Percentiles rank a stretch among this genome's conserved stretches.
phyloP scores from a whole-genome alignment of 1,139 yeast genomes.

The Debaryomycetaceae sp. region DNA sequence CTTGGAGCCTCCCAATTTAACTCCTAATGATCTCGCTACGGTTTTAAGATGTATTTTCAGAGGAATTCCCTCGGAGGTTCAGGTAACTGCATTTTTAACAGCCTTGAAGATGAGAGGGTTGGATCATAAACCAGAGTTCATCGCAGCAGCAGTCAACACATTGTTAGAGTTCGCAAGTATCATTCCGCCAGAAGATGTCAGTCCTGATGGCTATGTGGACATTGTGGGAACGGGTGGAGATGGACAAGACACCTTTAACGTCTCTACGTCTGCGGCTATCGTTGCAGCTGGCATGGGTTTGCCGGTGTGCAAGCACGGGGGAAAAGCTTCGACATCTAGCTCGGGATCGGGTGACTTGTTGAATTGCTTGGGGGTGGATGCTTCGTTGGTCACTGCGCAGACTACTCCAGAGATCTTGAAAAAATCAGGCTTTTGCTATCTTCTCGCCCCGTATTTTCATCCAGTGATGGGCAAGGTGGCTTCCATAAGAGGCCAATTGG shows the following conservation, averaged over 20 bases:
- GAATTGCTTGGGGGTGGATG: constrained; percentile 70
- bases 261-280: constrained; percentile 90
- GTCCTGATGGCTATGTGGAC: constrained; percentile 63
- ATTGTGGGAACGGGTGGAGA: constrained; percentile 99
- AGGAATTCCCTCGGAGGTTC: constrained; percentile 63
- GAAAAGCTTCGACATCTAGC: constrained; percentile 89
- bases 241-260: constrained; percentile 95
- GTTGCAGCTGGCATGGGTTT: constrained; percentile 90
- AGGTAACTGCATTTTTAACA: constrained; percentile 75
- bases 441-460: constrained; percentile 93
- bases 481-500: constrained; percentile 67
- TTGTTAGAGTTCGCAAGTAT: constrained; percentile 59
- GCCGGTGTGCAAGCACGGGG: constrained; percentile 87
- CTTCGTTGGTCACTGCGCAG: constrained; percentile 60
- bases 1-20: constrained; percentile 54
- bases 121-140: constrained; percentile 78
- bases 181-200: constrained; percentile 41
- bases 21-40: constrained; percentile 55
- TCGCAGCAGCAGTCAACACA: constrained; percentile 81
- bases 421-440: constrained; percentile 61
- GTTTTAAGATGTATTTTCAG: constrained; percentile 60
- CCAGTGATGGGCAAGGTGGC: constrained; percentile 90
- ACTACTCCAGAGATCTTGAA: constrained; percentile 64
- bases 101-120: constrained; percentile 69
- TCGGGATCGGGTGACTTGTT: constrained; percentile 94